phyloP scores from a whole-genome alignment of 2,329 filamentous ascomycete genomes.

The Coniochaeta sp. region DNA sequence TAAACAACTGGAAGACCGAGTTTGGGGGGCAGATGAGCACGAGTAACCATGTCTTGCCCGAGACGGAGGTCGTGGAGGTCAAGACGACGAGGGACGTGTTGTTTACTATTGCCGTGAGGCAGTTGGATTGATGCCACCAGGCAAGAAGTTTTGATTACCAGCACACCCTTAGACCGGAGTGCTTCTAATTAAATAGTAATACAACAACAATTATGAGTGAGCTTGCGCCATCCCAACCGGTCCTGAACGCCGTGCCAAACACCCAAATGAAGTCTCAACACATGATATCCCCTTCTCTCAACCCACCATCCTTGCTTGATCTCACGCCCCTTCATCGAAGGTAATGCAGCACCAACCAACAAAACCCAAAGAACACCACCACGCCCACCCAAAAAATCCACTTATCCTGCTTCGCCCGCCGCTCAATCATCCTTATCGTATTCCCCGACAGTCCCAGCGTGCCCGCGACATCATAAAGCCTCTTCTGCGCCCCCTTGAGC shows the following conservation, averaged over 20 bases:
- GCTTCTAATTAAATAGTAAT: too few relatives aligned
- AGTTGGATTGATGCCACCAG: conserved; percentile 9
- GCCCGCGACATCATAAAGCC: conserved; percentile 87
- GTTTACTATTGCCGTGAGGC: conserved; percentile 64
- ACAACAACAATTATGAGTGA: too few relatives aligned
- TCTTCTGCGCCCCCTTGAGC: conserved; percentile 87
- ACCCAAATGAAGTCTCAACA: too few relatives aligned
- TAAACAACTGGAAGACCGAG: conserved; percentile 69
- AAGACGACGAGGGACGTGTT: conserved; percentile 58
- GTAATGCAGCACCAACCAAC: conserved; percentile 84
- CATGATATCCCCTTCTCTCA: conserved; percentile 10
- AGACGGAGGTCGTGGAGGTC: conserved; percentile 54
- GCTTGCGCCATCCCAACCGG: too few relatives aligned
- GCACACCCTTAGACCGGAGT: too few relatives aligned
- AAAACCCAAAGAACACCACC: conserved; percentile 81
- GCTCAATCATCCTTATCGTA: conserved; percentile 94
- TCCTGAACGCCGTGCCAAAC: too few relatives aligned
- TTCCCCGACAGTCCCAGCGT: conserved; percentile 90
- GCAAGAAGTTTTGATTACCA: too few relatives aligned
- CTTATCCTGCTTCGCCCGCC: conserved; percentile 88
- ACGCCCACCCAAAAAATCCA: conserved; percentile 94
- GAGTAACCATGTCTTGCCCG: conserved; percentile 66
- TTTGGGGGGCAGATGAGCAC: conserved; percentile 71
- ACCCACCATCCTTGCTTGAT: conserved; percentile 9
- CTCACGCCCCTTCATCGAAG: conserved; percentile 49